Evolutionary conservation across 208 protist species (phyloP).

Genomic region (Trypanosomatidae sp.): DNA sequence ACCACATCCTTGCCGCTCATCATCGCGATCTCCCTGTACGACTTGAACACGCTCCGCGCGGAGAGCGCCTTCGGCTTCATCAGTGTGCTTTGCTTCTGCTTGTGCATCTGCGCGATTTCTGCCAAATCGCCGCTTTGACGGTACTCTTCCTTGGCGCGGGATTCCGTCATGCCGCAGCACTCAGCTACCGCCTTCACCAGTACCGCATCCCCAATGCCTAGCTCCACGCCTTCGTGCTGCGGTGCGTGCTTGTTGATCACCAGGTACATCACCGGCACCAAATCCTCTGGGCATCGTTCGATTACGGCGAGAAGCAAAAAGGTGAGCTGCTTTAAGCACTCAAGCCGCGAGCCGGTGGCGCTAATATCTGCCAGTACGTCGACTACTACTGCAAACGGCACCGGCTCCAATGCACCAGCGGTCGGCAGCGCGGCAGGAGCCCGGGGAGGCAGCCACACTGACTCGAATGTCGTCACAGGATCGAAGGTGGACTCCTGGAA

Average conservation of each 20-base stretch:
- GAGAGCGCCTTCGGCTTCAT: conserved; percentile 92
- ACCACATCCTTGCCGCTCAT: conserved; percentile 89
- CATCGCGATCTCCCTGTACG: conserved; percentile 91
- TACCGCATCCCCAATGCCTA: conserved; percentile 97
- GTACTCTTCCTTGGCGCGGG: conserved; percentile 85
- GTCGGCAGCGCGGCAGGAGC: neutral
- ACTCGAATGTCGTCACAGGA: conserved; percentile 25
- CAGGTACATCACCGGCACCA: conserved; percentile 93
- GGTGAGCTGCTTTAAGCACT: conserved; percentile 86
- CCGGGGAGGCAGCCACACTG: conserved; percentile 45
- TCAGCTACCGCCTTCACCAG: conserved; percentile 95
- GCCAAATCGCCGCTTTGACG: conserved; percentile 95
- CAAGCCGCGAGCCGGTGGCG: conserved; percentile 78
- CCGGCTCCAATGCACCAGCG: conserved; percentile 15
- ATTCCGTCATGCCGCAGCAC: conserved; percentile 92
- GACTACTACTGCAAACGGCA: conserved; percentile 77
- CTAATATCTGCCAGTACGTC: conserved; percentile 86
- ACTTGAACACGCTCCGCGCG: conserved; percentile 87
- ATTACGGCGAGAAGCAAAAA: conserved; percentile 90
- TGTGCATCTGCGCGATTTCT: conserved; percentile 91
- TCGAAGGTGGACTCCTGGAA: conserved; percentile 54
- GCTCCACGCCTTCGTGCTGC: conserved; percentile 96
- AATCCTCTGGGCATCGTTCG: conserved; percentile 75
- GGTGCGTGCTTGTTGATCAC: conserved; percentile 97
- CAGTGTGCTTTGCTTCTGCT: conserved; percentile 87